Percentiles rank a stretch among this genome's conserved stretches.
Evolutionary conservation across 441 rosid species (phyloP).

Genomic region (Arabidopsis hybrid): DNA sequence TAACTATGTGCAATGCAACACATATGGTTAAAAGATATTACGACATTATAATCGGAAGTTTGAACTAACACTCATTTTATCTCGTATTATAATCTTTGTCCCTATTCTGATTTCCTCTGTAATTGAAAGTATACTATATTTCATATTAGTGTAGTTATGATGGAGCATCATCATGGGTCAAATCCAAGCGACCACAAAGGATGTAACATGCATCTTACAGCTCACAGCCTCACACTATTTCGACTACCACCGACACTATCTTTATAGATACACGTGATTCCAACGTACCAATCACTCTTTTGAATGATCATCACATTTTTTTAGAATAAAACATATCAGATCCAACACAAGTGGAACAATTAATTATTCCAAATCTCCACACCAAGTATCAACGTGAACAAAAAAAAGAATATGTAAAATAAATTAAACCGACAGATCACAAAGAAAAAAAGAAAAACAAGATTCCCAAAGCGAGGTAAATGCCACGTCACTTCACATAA

Average conservation of each 20-base stretch:
- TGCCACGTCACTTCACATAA: conserved; percentile 37
- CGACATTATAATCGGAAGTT: no score
- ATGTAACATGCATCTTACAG: conserved; percentile 20
- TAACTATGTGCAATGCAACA: no score
- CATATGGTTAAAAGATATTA: no score
- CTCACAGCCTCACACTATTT: conserved; percentile 19
- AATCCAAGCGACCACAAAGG: background rate
- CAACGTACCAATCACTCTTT: background rate
- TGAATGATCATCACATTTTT: no score
- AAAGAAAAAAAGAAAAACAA: conserved; percentile 1
- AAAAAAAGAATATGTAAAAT: conserved; percentile 16
- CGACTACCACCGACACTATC: conserved; percentile 35
- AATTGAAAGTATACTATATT: background rate
- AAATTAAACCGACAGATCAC: background rate
- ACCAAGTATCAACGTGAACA: background rate
- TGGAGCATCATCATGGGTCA: background rate
- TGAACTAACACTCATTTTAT: no score
- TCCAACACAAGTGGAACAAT: conserved; percentile 26
- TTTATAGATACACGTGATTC: conserved; percentile 14
- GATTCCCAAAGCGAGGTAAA: conserved; percentile 16
- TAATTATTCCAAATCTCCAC: conserved; percentile 31
- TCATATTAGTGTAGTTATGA: background rate
- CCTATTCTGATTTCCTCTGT: no score
- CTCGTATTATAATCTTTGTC: no score
- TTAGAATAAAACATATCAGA: no score